Conservation (phyloP, 139 green algal species). For the Chlorella ohadii region DNA sequence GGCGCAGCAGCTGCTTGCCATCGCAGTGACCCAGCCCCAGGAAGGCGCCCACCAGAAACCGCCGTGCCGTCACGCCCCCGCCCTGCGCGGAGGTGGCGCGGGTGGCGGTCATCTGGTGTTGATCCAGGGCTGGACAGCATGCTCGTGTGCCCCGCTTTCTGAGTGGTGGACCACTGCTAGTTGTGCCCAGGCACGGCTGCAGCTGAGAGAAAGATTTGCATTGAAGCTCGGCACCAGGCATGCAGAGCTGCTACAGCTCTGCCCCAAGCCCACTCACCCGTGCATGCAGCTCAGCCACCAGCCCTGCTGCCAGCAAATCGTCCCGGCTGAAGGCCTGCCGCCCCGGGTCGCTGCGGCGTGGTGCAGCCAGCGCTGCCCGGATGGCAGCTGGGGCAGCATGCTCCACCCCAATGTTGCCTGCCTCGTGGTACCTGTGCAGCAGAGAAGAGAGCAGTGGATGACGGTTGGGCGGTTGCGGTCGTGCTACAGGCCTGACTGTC, state of each 20-base stretch:
- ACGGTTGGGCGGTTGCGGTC: background rate
- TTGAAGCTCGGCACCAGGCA: no score
- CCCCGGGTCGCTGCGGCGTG: background rate
- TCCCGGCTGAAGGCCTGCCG: conserved; percentile 41
- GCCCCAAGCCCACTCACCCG: background rate
- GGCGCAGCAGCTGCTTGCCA: conserved; percentile 55
- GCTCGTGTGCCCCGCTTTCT: no score
- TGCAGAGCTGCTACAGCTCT: no score
- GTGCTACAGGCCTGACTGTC: no score
- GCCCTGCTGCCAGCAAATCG: conserved; percentile 29
- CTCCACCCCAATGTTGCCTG: conserved; percentile 61
- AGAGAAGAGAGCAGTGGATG: no score
- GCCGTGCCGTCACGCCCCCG: conserved; percentile 27
- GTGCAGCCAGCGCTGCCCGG: conserved; percentile 24
- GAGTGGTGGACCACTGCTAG: no score
- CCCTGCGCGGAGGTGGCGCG: conserved; percentile 4
- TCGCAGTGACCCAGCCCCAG: conserved; percentile 53
- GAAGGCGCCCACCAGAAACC: conserved; percentile 26
- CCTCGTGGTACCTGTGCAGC: conserved; percentile 45
- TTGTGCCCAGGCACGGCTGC: no score
- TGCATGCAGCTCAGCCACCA: conserved; percentile 34
- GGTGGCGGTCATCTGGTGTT: background rate
- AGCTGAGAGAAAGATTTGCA: no score
- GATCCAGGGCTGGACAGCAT: no score
- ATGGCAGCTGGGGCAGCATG: conserved; percentile 46